Percentiles rank a stretch among this genome's conserved stretches.
These are phyloP conservation scores for Acaromyces ingoldii DNA, from an alignment of 1,284 basidiomycete genomes.

Conservation along the genomic window DNA sequence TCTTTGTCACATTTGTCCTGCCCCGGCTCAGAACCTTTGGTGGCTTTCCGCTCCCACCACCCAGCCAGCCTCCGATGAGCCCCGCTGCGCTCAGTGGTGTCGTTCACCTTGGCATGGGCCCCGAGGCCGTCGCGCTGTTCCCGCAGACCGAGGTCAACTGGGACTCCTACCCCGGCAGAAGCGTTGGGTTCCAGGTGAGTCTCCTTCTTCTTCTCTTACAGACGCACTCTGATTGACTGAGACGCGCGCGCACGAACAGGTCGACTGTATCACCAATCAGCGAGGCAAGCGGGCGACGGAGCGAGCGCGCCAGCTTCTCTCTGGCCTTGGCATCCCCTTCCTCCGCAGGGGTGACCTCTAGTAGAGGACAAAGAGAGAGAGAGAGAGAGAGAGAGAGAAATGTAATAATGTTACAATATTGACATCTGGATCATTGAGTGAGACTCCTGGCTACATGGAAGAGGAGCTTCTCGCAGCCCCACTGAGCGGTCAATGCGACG, in stretches of 20 bases:
- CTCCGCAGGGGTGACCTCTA: slow-evolving; percentile 37
- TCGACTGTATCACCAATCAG: slow-evolving; percentile 49
- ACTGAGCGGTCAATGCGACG: slow-evolving; percentile 77
- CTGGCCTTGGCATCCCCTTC: slow-evolving; percentile 47
- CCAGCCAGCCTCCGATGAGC: slow-evolving; percentile 32
- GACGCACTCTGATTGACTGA: not conserved
- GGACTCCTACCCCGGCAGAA: slow-evolving; percentile 45
- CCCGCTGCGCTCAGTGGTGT: slow-evolving; percentile 76
- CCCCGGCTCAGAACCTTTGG: slow-evolving; percentile 85
- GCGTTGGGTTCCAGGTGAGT: slow-evolving; percentile 42
- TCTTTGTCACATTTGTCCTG: slow-evolving; percentile 86
- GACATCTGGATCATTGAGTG: not conserved
- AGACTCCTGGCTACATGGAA: slow-evolving; percentile 59
- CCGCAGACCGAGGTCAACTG: slow-evolving; percentile 57
- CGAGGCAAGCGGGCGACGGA: slow-evolving; percentile 42
- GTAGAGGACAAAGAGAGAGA: slow-evolving; percentile 3
- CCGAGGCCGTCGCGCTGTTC: slow-evolving; percentile 81
- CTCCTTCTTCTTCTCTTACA: not conserved
- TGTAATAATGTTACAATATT: no score
- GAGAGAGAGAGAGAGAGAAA: no score
- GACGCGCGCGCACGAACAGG: slow-evolving; percentile 10
- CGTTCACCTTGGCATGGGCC: slow-evolving; percentile 78
- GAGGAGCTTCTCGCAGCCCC: slow-evolving; percentile 74
- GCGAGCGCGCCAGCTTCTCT: slow-evolving; percentile 39
- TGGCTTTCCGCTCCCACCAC: slow-evolving; percentile 69